These are phyloP conservation scores for Trebouxia gelatinosa DNA, from an alignment of 163 green algal species.

Conservation along the genomic window DNA sequence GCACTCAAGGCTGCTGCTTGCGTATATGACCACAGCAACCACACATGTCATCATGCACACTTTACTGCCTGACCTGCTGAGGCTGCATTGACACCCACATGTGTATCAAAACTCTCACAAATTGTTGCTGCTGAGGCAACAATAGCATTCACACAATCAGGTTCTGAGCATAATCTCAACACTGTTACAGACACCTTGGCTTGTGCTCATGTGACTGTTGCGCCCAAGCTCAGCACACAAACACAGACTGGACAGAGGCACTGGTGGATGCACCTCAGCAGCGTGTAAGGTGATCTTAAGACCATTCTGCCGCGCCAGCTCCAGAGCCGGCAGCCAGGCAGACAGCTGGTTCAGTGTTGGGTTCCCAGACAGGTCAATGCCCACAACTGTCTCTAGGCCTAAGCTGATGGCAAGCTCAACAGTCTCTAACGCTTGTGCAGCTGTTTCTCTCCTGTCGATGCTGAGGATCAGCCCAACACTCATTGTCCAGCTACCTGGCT, in stretches of 20 bases:
- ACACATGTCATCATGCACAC: too few relatives aligned
- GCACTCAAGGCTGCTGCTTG: background rate
- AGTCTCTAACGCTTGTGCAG: conserved; percentile 61
- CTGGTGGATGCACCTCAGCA: conserved; percentile 68
- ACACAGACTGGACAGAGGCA: too few relatives aligned
- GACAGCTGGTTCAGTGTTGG: conserved; percentile 61
- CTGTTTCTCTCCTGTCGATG: conserved; percentile 76
- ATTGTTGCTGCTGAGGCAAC: too few relatives aligned
- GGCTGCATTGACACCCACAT: too few relatives aligned
- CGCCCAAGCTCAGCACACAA: too few relatives aligned
- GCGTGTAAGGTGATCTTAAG: conserved; percentile 75
- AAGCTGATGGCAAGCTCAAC: conserved; percentile 50
- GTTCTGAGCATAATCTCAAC: too few relatives aligned
- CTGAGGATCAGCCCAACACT: conserved; percentile 69
- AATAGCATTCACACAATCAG: too few relatives aligned
- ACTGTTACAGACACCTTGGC: too few relatives aligned
- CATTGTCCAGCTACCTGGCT: conserved; percentile 25
- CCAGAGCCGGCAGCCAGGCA: conserved; percentile 61
- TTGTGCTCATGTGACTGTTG: too few relatives aligned
- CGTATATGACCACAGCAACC: background rate
- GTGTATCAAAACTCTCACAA: too few relatives aligned
- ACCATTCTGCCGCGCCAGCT: conserved; percentile 48
- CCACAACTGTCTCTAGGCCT: conserved; percentile 46
- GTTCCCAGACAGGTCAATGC: conserved; percentile 83
- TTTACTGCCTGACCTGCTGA: too few relatives aligned